Conservation (phyloP, 2,329 filamentous ascomycete genomes). For the Xylaria digitata region DNA sequence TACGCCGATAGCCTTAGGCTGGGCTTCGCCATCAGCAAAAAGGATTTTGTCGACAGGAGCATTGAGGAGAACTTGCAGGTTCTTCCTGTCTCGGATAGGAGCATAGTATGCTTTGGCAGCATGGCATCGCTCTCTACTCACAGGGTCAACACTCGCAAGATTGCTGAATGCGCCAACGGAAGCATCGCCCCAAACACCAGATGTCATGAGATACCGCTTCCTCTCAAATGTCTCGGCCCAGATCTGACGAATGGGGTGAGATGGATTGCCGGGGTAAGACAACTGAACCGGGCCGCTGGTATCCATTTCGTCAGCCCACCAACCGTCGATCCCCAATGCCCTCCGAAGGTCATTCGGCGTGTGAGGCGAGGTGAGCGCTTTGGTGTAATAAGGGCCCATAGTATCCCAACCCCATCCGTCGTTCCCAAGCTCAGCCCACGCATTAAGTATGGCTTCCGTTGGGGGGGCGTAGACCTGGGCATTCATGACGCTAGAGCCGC, state of each 20-base stretch:
- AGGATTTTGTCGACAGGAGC: constrained; percentile 38
- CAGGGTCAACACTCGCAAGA: constrained; percentile 38
- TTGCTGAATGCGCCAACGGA: constrained; percentile 41
- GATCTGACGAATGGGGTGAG: constrained; percentile 36
- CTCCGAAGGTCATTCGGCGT: constrained; percentile 14
- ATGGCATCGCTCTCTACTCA: constrained; percentile 33
- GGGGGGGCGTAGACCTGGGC: constrained; percentile 40
- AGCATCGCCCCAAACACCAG: constrained; percentile 24
- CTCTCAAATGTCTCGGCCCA: constrained; percentile 35
- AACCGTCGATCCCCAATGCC: constrained; percentile 31
- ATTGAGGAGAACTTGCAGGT: constrained; percentile 33
- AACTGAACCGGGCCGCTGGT: constrained; percentile 33
- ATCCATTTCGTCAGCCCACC: background rate
- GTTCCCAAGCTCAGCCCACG: constrained; percentile 41
- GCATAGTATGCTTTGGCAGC: constrained; percentile 38
- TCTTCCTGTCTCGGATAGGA: constrained; percentile 31
- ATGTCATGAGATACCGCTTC: constrained; percentile 24
- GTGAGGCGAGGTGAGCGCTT: constrained; percentile 35
- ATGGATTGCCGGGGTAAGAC: constrained; percentile 30
- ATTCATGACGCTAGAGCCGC: constrained; percentile 43
- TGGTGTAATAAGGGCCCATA: constrained; percentile 37
- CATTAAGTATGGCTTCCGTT: constrained; percentile 32
- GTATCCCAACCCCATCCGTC: constrained; percentile 39
- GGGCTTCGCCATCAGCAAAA: constrained; percentile 19
- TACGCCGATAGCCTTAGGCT: constrained; percentile 30